A percentile compares a stretch with the other conserved stretches of the same genome.
Evolutionary conservation across 495 filamentous ascomycete species (phyloP).

Genomic region (Penicillium chermesinum): DNA sequence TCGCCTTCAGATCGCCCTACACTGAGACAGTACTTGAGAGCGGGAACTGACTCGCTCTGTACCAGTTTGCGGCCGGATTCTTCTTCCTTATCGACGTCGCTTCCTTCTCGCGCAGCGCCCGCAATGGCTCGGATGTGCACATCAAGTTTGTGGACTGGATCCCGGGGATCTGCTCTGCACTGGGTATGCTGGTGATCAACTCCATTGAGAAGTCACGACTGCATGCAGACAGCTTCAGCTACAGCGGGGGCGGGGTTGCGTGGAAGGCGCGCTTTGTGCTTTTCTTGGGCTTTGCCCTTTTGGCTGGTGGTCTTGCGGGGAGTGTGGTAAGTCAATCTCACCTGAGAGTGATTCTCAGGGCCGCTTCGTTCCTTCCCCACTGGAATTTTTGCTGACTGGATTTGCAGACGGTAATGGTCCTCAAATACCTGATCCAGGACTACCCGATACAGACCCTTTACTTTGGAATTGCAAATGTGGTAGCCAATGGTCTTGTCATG

Average conservation of each 20-base stretch:
- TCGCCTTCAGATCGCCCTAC: no score
- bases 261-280: conserved; percentile 96
- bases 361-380: no score
- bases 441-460: conserved; percentile 80
- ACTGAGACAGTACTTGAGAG: not conserved
- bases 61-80: conserved; percentile 94
- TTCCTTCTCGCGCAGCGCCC: conserved; percentile 72
- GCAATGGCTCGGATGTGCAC: conserved; percentile 78
- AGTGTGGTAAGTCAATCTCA: conserved; percentile 64
- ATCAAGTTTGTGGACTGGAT: conserved; percentile 98
- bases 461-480: conserved; percentile 90
- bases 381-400: not conserved
- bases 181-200: conserved; percentile 99
- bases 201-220: conserved; percentile 90
- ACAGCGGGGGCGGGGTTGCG: conserved; percentile 79
- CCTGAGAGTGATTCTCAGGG: no score
- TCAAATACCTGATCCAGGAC: conserved; percentile 81
- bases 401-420: conserved; percentile 67
- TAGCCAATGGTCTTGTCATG: conserved; percentile 84
- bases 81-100: conserved; percentile 93
- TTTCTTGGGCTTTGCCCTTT: conserved; percentile 89
- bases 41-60: no score
- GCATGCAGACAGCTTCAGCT: conserved; percentile 79
- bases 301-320: conserved; percentile 92
- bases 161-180: conserved; percentile 84